Evolutionary conservation across 2,329 filamentous ascomycete genomes (phyloP).

Genomic region (Xylaria sp.): DNA sequence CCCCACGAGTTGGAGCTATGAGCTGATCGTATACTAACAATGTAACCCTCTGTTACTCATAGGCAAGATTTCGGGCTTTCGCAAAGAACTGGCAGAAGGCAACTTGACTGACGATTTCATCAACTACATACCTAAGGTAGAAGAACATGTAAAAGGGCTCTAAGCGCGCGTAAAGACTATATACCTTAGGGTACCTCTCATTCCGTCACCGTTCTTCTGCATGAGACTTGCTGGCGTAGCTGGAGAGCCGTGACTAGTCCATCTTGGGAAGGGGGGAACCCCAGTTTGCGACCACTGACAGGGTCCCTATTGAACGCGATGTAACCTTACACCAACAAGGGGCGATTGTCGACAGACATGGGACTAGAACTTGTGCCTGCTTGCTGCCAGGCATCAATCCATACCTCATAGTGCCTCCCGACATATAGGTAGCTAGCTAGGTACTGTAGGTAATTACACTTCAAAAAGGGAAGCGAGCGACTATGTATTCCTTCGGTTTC

Average conservation of each 20-base stretch:
- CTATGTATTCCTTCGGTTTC: neutral
- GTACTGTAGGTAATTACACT: neutral
- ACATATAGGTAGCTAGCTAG: neutral
- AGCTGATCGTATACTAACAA: constrained; percentile 9
- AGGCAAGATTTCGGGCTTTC: neutral
- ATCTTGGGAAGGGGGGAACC: constrained; percentile 3
- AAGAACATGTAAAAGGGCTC: constrained; percentile 5
- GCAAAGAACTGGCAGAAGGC: neutral
- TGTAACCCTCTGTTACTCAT: constrained; percentile 13
- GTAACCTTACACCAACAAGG: constrained; percentile 21
- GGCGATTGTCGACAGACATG: constrained; percentile 2
- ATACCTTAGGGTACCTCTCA: too few relatives aligned
- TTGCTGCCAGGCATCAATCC: constrained; percentile 1
- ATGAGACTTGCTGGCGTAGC: constrained; percentile 2
- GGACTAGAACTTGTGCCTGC: neutral
- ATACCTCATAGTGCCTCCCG: neutral
- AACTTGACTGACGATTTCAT: neutral
- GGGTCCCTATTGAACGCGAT: constrained; percentile 12
- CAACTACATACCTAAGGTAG: too few relatives aligned
- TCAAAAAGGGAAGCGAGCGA: neutral
- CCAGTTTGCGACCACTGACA: constrained; percentile 4
- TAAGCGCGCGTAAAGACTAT: constrained; percentile 25
- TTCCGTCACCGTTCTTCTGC: constrained; percentile 4
- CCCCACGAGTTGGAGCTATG: constrained; percentile 1
- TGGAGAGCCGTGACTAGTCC: constrained; percentile 5